Percentiles rank a stretch among this genome's conserved stretches.
phyloP scores from a whole-genome alignment of 495 filamentous ascomycete genomes.

The Neurospora sp. region DNA sequence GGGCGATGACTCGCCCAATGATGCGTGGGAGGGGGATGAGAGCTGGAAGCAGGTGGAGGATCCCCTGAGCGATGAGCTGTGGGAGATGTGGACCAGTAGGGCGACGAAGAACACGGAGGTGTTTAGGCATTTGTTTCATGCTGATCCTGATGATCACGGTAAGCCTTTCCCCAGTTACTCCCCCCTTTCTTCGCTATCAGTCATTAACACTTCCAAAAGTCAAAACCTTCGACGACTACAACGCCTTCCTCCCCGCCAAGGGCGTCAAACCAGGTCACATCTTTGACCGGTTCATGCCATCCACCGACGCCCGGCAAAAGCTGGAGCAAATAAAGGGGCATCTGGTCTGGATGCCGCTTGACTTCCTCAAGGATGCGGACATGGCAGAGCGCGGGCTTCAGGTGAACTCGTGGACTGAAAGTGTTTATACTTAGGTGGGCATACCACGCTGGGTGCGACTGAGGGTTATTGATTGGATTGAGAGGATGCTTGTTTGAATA shows the following conservation, averaged over 20 bases:
- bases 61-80: conserved; percentile 68
- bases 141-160: conserved; percentile 83
- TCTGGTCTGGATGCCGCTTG: conserved; percentile 89
- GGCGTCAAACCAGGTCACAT: conserved; percentile 72
- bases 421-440: conserved; percentile 29
- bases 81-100: conserved; percentile 70
- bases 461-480: not conserved
- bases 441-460: not conserved
- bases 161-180: conserved; percentile 4
- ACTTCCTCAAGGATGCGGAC: conserved; percentile 71
- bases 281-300: conserved; percentile 63
- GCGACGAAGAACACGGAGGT: conserved; percentile 72
- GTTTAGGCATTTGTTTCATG: conserved; percentile 84
- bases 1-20: conserved; percentile 56
- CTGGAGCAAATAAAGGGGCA: conserved; percentile 77
- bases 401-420: conserved; percentile 40
- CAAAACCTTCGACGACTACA: conserved; percentile 81
- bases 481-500: not conserved
- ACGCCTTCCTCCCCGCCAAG: conserved; percentile 59
- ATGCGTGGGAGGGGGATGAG: conserved; percentile 48
- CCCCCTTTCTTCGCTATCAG: not conserved
- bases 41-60: conserved; percentile 72
- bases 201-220: conserved; percentile 29
- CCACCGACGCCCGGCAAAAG: conserved; percentile 58
- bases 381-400: conserved; percentile 80